Conservation (phyloP, 768 basidiomycete genomes). For the Leccinum obscurum region DNA sequence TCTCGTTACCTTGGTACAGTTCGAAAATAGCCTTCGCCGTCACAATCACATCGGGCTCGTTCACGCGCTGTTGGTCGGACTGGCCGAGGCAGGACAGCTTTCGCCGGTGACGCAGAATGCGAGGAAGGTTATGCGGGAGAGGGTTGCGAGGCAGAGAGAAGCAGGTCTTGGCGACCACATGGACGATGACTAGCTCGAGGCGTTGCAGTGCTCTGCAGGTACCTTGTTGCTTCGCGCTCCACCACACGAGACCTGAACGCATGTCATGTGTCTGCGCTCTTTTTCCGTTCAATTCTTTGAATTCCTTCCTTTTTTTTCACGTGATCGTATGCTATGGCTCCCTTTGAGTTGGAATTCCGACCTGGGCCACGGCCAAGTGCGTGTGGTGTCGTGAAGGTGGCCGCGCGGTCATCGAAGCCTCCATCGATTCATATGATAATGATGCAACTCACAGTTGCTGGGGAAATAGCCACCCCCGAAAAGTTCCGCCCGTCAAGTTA, state of each 20-base stretch:
- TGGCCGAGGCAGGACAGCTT: slow-evolving; percentile 71
- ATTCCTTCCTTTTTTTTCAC: not conserved
- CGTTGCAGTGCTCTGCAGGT: not conserved
- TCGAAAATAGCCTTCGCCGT: slow-evolving; percentile 82
- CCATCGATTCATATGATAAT: not conserved
- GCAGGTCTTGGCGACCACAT: slow-evolving; percentile 38
- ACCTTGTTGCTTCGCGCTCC: slow-evolving; percentile 1
- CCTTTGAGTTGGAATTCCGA: slow-evolving; percentile 9
- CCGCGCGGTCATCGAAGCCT: not conserved
- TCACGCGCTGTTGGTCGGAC: slow-evolving; percentile 67
- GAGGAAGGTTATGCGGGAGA: slow-evolving; percentile 43
- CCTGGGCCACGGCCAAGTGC: not conserved
- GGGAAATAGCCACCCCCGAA: slow-evolving; percentile 9
- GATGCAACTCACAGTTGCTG: not conserved
- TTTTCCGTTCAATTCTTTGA: slow-evolving; percentile 2
- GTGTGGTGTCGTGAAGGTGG: not conserved
- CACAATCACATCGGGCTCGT: slow-evolving; percentile 87
- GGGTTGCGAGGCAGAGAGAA: slow-evolving; percentile 41
- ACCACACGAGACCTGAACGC: not conserved
- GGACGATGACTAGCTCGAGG: slow-evolving; percentile 40
- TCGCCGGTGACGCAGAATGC: slow-evolving; percentile 49
- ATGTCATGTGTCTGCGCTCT: not conserved
- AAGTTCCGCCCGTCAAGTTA: slow-evolving; percentile 10
- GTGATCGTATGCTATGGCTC: slow-evolving; percentile 8
- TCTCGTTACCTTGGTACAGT: slow-evolving; percentile 42